Evolutionary conservation across 2,329 filamentous ascomycete genomes (phyloP).

Genomic region (Coniochaeta prunicola): DNA sequence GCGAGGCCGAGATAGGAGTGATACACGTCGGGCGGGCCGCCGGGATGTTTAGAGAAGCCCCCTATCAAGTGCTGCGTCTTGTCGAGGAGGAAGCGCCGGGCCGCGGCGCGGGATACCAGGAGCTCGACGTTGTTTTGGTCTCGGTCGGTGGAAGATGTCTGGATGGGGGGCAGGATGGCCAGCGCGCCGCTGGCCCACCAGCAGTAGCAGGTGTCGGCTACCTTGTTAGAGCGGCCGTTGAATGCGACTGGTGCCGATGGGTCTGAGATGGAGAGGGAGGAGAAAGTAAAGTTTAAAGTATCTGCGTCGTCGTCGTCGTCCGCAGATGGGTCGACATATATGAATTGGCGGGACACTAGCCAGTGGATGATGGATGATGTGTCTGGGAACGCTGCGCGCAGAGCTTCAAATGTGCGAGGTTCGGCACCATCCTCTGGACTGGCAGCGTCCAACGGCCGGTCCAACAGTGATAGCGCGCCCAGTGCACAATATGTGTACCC

Average conservation of each 20-base stretch:
- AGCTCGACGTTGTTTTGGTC: background rate
- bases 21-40: constrained; percentile 68
- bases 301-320: constrained; percentile 31
- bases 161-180: constrained; percentile 33
- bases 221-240: constrained; percentile 87
- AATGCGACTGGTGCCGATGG: constrained; percentile 55
- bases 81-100: constrained; percentile 73
- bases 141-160: constrained; percentile 11
- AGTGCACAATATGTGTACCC: constrained; percentile 90
- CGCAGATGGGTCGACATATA: constrained; percentile 39
- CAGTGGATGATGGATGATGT: constrained; percentile 34
- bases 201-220: constrained; percentile 89
- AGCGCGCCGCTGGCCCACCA: constrained; percentile 80
- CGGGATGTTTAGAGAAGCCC: constrained; percentile 69
- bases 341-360: constrained; percentile 53
- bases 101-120: constrained; percentile 52
- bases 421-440: constrained; percentile 4
- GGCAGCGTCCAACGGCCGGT: constrained; percentile 41
- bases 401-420: constrained; percentile 18
- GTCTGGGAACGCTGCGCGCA: constrained; percentile 32
- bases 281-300: constrained; percentile 18
- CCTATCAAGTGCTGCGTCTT: constrained; percentile 83
- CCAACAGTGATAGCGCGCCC: constrained; percentile 68
- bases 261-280: background rate
- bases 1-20: constrained; percentile 86